Conservation (phyloP, 2,329 filamentous ascomycete species). For the Nemania bipapillata region DNA sequence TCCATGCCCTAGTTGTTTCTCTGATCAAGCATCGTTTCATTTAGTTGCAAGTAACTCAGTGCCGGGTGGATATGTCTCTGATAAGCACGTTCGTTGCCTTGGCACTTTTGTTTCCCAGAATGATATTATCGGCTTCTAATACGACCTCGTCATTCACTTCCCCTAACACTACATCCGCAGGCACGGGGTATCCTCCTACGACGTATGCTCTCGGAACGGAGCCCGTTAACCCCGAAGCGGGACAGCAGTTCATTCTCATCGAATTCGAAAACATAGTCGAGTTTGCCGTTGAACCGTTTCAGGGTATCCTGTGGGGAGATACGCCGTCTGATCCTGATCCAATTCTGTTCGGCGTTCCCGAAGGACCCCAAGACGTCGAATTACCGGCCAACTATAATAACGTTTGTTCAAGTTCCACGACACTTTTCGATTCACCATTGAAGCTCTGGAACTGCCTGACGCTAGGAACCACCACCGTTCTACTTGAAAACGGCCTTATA, state of each 20-base stretch:
- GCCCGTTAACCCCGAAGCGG: background rate
- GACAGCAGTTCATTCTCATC: background rate
- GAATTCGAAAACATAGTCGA: background rate
- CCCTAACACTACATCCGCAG: background rate
- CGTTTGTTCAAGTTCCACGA: background rate
- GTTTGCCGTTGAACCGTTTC: background rate
- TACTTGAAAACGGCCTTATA: background rate
- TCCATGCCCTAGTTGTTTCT: too few species aligned
- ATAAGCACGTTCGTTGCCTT: background rate
- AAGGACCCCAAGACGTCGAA: background rate
- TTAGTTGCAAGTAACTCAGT: background rate
- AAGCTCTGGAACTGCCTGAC: background rate
- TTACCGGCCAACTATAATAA: background rate
- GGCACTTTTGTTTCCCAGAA: background rate
- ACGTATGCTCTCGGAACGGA: background rate
- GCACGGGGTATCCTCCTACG: background rate
- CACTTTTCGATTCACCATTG: background rate
- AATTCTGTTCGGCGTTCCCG: background rate
- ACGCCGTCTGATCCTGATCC: background rate
- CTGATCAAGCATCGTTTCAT: background rate
- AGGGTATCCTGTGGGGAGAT: background rate
- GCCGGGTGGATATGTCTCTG: background rate
- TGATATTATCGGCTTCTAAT: background rate
- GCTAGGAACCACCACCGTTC: background rate
- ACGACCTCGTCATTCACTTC: background rate